Evolutionary conservation across 2,329 filamentous ascomycete genomes (phyloP), one percentile per base, ranked within the genome.

Genomic region (Anisogramma anomala): DNA sequence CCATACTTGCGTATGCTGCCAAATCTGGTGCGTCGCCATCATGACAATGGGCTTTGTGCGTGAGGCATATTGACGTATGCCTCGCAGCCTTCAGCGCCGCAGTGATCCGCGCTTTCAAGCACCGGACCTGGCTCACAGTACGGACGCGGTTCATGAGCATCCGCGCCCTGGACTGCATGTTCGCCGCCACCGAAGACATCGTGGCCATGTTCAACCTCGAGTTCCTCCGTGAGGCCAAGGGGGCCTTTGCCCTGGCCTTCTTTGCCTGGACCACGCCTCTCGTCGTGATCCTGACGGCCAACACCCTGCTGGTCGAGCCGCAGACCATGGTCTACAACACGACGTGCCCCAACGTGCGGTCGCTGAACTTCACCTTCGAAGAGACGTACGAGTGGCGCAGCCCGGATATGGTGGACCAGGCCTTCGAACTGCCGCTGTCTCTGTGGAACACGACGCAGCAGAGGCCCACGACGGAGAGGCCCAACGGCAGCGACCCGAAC

Each of bases 151-250:
- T 53, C 13, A 43, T 55, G 51, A 52, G 41, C 26, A 48, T 55
- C 14, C 48, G 36, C 4, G 53, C 51, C 3, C 39, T 62, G 26
- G 59, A 62, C 44, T 56, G 58, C 6, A 45, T 62, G 36, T 62
- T 62, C 39, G 53, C 55, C 0, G 75, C 65, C 6, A 50, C 52
- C 2, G 51, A 53, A 20, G 48, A 53, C 33, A 36, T 53, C 19
- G 19, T 45, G 8, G 71, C 73, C 63, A 76, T 77, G 48, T 75
- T 77, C 74, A 33, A 78, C 51, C 39, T 61, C 63, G 49, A 51
- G 46, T 49, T 58, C 23, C 36, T 49, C 5, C 43, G 33, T 15
- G 45, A 43, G 19, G 57, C 35, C 61, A 73, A 32, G 72, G 75
- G 39, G 69, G 75, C 53, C 2, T 43, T 47, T 10, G 35, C 43